A percentile compares a stretch with the other conserved stretches of the same genome.
Evolutionary conservation across 2,329 filamentous ascomycete genomes (phyloP).

Genomic region (Fusarium phyllophilum): DNA sequence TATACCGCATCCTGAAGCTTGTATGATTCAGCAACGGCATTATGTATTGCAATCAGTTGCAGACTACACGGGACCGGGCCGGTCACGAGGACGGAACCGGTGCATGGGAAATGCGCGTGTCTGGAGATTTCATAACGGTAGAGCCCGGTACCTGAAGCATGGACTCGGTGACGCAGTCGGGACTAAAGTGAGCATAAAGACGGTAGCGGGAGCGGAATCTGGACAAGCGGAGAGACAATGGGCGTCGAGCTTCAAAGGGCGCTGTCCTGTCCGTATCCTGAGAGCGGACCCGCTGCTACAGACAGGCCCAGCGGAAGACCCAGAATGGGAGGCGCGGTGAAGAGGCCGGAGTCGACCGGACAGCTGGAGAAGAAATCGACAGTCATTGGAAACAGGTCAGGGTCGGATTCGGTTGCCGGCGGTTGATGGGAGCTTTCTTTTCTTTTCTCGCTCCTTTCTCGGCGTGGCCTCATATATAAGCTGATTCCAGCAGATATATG

Average conservation of each 20-base stretch:
- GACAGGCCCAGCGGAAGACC: conserved; percentile 33
- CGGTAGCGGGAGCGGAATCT: conserved; percentile 29
- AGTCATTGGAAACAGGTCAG: conserved; percentile 6
- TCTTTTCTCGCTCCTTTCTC: conserved; percentile 15
- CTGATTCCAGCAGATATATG: background rate
- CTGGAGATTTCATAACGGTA: conserved; percentile 10
- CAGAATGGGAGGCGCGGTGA: conserved; percentile 29
- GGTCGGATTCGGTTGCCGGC: conserved; percentile 14
- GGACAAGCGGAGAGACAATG: conserved; percentile 32
- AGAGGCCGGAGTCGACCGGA: conserved; percentile 40
- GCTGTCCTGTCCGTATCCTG: conserved; percentile 10
- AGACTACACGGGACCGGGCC: conserved; percentile 36
- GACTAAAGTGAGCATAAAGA: conserved; percentile 15
- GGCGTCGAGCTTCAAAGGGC: conserved; percentile 12
- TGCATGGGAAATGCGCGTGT: conserved; percentile 8
- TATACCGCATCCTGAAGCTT: conserved; percentile 1
- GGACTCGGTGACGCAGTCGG: conserved; percentile 20
- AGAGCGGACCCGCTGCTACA: conserved; percentile 29
- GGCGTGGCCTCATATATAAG: background rate
- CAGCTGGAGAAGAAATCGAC: conserved; percentile 15
- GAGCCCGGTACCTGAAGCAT: conserved; percentile 14
- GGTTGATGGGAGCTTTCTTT: conserved; percentile 7
- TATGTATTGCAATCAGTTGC: background rate
- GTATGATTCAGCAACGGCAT: background rate
- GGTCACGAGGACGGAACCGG: conserved; percentile 39